A percentile compares a stretch with the other conserved stretches of the same genome.
phyloP scores from a whole-genome alignment of 2,329 filamentous ascomycete genomes.

The Onygenales sp. region DNA sequence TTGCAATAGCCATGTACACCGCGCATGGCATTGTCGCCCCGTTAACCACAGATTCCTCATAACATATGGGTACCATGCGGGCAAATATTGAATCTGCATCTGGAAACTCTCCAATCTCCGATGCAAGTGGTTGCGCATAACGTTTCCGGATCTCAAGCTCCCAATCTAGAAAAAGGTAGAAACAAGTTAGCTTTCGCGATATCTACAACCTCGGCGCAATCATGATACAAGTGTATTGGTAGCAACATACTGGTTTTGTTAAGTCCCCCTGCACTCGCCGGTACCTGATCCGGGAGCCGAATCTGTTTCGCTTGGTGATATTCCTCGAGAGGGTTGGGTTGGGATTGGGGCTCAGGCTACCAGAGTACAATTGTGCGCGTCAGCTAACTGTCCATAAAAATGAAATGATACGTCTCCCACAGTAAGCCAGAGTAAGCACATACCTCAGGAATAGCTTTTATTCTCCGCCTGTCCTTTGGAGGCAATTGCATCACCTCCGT shows the following conservation, averaged over 20 bases:
- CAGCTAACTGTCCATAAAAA: too few relatives aligned
- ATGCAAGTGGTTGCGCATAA: slow-evolving; percentile 52
- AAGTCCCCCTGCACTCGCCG: slow-evolving; percentile 60
- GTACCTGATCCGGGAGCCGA: slow-evolving; percentile 51
- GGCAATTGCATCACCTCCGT: slow-evolving; percentile 55
- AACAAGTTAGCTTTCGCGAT: background rate
- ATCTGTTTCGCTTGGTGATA: slow-evolving; percentile 38
- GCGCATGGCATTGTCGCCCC: slow-evolving; percentile 46
- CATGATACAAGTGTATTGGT: background rate
- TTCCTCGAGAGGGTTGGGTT: slow-evolving; percentile 29
- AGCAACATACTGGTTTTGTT: slow-evolving; percentile 62
- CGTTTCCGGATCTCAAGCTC: slow-evolving; percentile 57
- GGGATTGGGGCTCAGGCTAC: slow-evolving; percentile 28
- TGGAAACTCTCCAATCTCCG: slow-evolving; percentile 55
- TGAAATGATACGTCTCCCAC: too few relatives aligned
- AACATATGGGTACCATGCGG: slow-evolving; percentile 56
- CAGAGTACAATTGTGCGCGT: background rate
- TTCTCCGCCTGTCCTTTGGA: slow-evolving; percentile 48
- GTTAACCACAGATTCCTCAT: slow-evolving; percentile 51
- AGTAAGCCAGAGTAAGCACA: slow-evolving; percentile 10
- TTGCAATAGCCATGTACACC: slow-evolving; percentile 51
- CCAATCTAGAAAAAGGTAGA: slow-evolving; percentile 38
- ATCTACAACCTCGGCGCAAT: background rate
- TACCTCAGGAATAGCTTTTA: slow-evolving; percentile 47
- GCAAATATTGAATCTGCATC: slow-evolving; percentile 47